Conservation (phyloP, 2,329 filamentous ascomycete species). For the Leptosphaerulina australis region DNA sequence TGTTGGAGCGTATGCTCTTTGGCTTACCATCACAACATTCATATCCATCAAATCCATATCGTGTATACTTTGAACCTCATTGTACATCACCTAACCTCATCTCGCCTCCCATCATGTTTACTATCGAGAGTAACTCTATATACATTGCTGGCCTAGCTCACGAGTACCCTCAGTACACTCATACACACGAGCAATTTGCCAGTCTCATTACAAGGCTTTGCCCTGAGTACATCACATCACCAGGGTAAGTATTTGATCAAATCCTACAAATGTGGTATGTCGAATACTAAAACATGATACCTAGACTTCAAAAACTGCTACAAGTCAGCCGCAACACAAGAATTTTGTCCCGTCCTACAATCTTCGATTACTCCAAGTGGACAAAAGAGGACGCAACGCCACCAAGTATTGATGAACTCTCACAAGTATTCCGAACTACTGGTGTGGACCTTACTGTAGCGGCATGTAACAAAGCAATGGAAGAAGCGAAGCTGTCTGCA, state of each 20-base stretch:
- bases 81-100: neutral
- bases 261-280: no score
- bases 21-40: neutral
- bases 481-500: constrained; percentile 31
- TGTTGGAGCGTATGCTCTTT: neutral
- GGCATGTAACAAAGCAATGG: constrained; percentile 44
- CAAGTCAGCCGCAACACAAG: constrained; percentile 23
- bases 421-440: constrained; percentile 33
- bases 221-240: constrained; percentile 15
- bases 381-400: constrained; percentile 19
- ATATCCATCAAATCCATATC: neutral
- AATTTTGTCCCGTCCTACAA: constrained; percentile 22
- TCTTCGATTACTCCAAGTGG: constrained; percentile 14
- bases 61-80: neutral
- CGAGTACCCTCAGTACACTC: constrained; percentile 23
- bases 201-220: constrained; percentile 17
- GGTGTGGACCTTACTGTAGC: constrained; percentile 40
- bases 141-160: constrained; percentile 30
- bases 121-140: neutral
- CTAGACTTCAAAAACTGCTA: constrained; percentile 25
- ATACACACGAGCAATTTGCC: constrained; percentile 21
- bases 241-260: constrained; percentile 23
- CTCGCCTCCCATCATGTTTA: neutral
- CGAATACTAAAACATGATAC: neutral
- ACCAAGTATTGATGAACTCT: constrained; percentile 34